Evolutionary conservation across 148 eudicot genomes (phyloP), one percentile per base, ranked within the genome.

Genomic region (Limonium bicolor): DNA sequence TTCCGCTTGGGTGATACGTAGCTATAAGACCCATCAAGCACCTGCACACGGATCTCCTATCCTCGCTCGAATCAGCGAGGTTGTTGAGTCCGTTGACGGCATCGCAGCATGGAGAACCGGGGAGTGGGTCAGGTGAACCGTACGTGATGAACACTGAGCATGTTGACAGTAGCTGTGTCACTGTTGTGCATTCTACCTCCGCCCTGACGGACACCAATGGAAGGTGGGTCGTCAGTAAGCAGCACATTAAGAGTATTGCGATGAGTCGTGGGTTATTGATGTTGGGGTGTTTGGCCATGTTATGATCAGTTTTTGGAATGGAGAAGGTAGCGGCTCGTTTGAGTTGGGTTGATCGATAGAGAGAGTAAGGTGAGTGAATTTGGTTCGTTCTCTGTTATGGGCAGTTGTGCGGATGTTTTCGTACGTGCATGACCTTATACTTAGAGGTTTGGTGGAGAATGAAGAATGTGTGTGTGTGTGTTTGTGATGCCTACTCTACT

Each of bases 11-110:
- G 34, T 60, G 68, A 48, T 73, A 82, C 5, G 72, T 39, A 2
- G 77, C 63, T 25, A 87, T 70, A 7, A 76, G 64, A 5, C 78
- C 90, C 94, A 82, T 87, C 41, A 87, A 19, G 68, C 94, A 87
- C 28, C 56, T 66, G 38, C 94, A 88, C 6, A 88, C 58, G 9
- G 58, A 53, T 39, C 60, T 65, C 51, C 73, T 52, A 21, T 60
- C 67, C 1, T 77, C 81, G 2, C 4, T 18, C 8, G 80, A 49
- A 20, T 68, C 68, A 0, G 69, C 68, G 5, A 88, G 41, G 45
- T 50, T 53, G 43, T 71, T 66, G 5, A 88, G 48, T 39, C 67
- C 64, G 28, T 51, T 46, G 37, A 88, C 61, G 0, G 96, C 94
- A 13, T 74, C 72, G 26, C 94, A 88, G 41, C 96, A 88, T 0